Evolutionary conservation across 345 rosid species (phyloP), one percentile per base, ranked within the genome.

Genomic region (Eucalyptus dawsonii): DNA sequence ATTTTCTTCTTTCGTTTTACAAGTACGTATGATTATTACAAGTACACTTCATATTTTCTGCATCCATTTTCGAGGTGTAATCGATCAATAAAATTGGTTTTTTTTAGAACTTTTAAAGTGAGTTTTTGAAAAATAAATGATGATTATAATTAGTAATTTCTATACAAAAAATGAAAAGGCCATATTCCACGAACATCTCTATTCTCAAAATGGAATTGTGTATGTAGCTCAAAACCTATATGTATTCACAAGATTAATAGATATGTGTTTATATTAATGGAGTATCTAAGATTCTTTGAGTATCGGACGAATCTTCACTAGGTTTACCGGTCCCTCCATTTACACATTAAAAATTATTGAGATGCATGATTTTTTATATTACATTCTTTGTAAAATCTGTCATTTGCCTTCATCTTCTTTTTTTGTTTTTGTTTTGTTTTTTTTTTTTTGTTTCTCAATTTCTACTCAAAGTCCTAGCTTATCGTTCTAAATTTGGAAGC

Each of bases 321-420:
- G 42, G 80, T 16, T 1, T 19, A 12, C 0, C 0, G 0, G 13
- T 31, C 42, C 42, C 80, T 67, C 42, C 12, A 16, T 31, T 31
- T n/a, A n/a, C n/a, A n/a, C n/a, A n/a, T n/a, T n/a, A n/a, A n/a
- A n/a, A n/a, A 62, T 62, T 62, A 62, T 5, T 6, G 17, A 29
- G 16, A 29, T 2, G 3, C 5, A 14, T 62, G 2, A 62, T 62
- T 62, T 14, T 62, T 62, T 14, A 62, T 13, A 2, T 62, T 62
- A 62, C 34, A 29, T 62, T 62, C 2, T 62, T 62, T 62, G 8
- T 13, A 62, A 62, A 62, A 62, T 14, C 2, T 14, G 34, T 14
- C 14, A 62, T 6, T 58, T 58, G 7, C 31, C 3, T 62, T 62
- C 16, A 29, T 29, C 4, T 62, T 29, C 7, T 14, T 60, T 58